Percentiles rank a stretch among this genome's conserved stretches.
Conservation (phyloP, 768 basidiomycete species). For the Rubroboletus pulcherrimus region DNA sequence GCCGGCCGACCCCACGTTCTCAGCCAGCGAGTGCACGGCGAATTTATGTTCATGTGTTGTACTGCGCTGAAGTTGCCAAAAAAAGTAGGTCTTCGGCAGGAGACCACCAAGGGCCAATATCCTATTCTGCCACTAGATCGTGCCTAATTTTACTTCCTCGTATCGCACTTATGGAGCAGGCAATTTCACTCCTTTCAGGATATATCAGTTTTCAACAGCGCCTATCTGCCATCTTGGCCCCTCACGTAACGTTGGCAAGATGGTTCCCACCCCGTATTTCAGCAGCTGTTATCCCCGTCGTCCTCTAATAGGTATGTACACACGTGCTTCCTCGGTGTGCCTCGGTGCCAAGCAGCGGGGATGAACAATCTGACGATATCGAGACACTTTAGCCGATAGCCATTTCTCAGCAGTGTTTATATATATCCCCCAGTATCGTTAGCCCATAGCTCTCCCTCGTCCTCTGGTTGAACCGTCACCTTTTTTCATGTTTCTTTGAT, state of each 20-base stretch:
- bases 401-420: conserved; percentile 17
- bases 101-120: background rate
- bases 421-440: conserved; percentile 11
- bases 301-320: conserved; percentile 17
- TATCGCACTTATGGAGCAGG: background rate
- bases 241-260: conserved; percentile 19
- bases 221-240: conserved; percentile 10
- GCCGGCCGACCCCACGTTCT: background rate
- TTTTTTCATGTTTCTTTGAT: conserved; percentile 15
- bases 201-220: conserved; percentile 7
- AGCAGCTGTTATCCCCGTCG: conserved; percentile 7
- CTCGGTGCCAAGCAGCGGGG: conserved; percentile 17
- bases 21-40: background rate
- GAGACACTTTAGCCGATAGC: conserved; percentile 8
- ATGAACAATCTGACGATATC: conserved; percentile 13
- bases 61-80: conserved; percentile 1
- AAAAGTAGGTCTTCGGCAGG: background rate
- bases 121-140: background rate
- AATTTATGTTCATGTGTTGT: background rate
- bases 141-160: background rate
- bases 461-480: background rate
- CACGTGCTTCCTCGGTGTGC: conserved; percentile 15
- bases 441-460: background rate
- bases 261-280: conserved; percentile 18
- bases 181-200: background rate